Evolutionary conservation across 805 yeast genomes (phyloP), one percentile per base, ranked within the genome.

Genomic region (Suhomyces faveliae): DNA sequence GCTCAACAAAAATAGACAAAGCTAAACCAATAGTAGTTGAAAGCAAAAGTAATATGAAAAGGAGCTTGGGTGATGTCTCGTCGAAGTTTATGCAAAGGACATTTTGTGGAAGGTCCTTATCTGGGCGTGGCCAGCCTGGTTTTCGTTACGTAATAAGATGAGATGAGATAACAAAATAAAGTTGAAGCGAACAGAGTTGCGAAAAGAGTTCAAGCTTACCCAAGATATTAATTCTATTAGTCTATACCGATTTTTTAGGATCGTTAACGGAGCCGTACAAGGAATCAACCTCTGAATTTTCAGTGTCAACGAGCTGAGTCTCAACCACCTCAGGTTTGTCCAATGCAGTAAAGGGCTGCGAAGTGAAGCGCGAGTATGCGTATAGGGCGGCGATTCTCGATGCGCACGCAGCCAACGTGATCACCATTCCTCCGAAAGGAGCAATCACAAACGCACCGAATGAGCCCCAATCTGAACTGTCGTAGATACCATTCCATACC

Each of bases 401-500:
- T 3, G 59, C 83, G 22, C 86, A 76, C 39, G 76, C 73, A 23
- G 73, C 57, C 11, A 79, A 64, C 2, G 87, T 83, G 51, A 84
- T 71, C 5, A 85, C 51, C 2, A 90, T 53, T 9, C 92, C 89
- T 22, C 92, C 95, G 35, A 84, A 75, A 5, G 97, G 97, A 1
- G 97, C 94, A 52, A 85, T 87, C 5, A 87, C 92, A 67, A 91
- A 91, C 1, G 97, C 96, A 20, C 96, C 97, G 70, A 91, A 91
- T 0, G 96, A 84, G 58, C 95, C 88, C 97, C 97, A 91, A 62
- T 91, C 97, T 43, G 77, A 79, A 5, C 79, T 71, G 51, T 77
- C 71, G 60, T 91, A 91, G 22, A 91, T 70, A 39, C 97, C 97
- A 58, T 86, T 83, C 81, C 84, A 80, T 45, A 91, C 74, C 49